Base-by-base conservation (phyloP, 345 rosid genomes). In the Cardamine chenopodiifolia region DNA sequence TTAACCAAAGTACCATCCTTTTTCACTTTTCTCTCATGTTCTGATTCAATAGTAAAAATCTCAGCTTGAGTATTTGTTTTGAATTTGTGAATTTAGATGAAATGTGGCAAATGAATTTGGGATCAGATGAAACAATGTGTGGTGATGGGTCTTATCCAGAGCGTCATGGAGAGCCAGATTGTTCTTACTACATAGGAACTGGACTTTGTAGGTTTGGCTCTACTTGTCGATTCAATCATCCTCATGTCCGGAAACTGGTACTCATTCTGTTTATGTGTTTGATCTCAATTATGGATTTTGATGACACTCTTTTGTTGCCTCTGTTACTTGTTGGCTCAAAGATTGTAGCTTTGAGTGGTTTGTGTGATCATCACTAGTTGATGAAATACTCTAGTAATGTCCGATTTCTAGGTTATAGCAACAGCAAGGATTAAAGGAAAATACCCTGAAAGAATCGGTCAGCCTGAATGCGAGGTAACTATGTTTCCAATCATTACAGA, bases 191-290 rank as follows among this genome's bases (percentile, higher is more conserved):
- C 75, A 88, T 92, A 69, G 78, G 96, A 78, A 92, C 98, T 34
- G 98, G 98, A 52, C 91, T 92, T 25, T 92, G 98, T 75, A 85
- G 96, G 81, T 92, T 88, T 83, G 83, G 80, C 15, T 71, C 67
- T 15, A 72, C 80, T 45, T 80, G 83, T 17, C 83, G 70, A 26
- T 80, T 80, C 74, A 76, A 76, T 76, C 83, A 80, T 72, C 83
- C 98, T 66, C 88, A 85, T 53, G 89, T 88, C 71, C 76, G 98
- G 61, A 88, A 86, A 80, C 87, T 92, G 96, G 98, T 92, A 90
- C 52, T 40, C 1, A 60, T 10, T 50, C 55, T 7, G 7, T 50
- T 22, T 52, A 8, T 52, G 15, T 50, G 55, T 17, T 18, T 47
- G 23, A 6, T 4, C 49, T 45, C 18, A n/a, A 13, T 54, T 54